phyloP scores from a whole-genome alignment of 371 early-diverging fungal genomes.

The Mucor sp. region DNA sequence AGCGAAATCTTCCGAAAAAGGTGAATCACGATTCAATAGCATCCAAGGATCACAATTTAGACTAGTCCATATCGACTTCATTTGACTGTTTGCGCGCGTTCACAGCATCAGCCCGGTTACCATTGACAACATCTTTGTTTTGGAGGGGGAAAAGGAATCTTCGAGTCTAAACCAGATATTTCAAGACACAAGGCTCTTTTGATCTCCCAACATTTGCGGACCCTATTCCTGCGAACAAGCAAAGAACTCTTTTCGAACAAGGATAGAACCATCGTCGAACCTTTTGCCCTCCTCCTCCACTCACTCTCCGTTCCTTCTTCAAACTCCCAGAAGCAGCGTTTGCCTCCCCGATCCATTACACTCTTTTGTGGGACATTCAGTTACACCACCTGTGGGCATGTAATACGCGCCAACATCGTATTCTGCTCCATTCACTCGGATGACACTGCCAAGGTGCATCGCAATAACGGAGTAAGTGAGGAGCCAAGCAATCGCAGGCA shows the following conservation, averaged over 20 bases:
- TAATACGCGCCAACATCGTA: not conserved
- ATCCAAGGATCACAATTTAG: not conserved
- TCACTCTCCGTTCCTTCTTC: not conserved
- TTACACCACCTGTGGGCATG: not conserved
- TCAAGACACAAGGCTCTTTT: not conserved
- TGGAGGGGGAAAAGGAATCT: not conserved
- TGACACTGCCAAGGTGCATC: not conserved
- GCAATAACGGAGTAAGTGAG: not conserved
- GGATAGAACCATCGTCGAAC: not conserved
- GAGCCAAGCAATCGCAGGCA: not conserved
- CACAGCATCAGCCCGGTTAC: not conserved
- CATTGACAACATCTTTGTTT: not conserved
- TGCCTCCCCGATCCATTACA: not conserved
- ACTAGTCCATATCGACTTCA: not conserved
- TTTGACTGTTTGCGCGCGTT: not conserved
- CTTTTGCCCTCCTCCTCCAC: not conserved
- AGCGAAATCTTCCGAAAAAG: not conserved
- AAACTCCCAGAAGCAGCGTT: not conserved
- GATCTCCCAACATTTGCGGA: not conserved
- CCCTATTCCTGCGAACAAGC: not conserved
- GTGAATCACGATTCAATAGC: not conserved
- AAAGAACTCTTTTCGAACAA: not conserved
- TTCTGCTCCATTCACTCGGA: not conserved
- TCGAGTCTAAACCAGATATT: not conserved
- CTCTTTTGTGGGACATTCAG: not conserved